These are phyloP conservation scores for Helenozyma baotianmanensis DNA, from an alignment of 805 yeast genomes.

Conservation along the genomic window DNA sequence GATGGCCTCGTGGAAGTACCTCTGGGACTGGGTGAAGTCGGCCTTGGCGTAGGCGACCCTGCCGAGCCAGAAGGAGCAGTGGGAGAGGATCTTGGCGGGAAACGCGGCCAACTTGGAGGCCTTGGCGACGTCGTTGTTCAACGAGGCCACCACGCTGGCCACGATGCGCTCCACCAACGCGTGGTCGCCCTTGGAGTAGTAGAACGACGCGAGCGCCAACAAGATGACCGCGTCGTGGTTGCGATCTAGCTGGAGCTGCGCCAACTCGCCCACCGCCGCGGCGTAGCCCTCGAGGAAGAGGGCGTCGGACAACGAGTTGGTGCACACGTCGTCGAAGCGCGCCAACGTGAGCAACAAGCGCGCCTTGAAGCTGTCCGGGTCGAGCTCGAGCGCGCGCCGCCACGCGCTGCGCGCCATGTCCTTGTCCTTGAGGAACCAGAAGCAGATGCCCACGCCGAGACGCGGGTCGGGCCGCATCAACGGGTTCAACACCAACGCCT, in stretches of 20 bases:
- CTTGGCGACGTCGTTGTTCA: conserved; percentile 15
- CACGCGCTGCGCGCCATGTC: conserved; percentile 77
- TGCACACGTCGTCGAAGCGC: conserved; percentile 59
- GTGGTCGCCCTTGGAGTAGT: conserved; percentile 63
- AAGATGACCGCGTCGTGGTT: conserved; percentile 58
- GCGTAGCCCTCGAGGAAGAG: conserved; percentile 60
- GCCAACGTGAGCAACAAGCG: conserved; percentile 63
- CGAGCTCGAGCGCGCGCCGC: conserved; percentile 70
- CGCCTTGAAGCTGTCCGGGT: conserved; percentile 57
- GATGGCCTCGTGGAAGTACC: conserved; percentile 66
- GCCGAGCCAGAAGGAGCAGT: conserved; percentile 71
- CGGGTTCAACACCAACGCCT: conserved; percentile 72
- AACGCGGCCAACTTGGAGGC: conserved; percentile 21
- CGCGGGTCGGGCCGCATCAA: conserved; percentile 84
- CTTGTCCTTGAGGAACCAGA: conserved; percentile 80
- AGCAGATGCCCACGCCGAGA: conserved; percentile 91
- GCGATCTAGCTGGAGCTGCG: conserved; percentile 33
- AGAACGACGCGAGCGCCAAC: conserved; percentile 63
- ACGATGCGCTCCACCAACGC: conserved; percentile 55
- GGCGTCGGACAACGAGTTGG: conserved; percentile 51
- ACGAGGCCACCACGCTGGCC: conserved; percentile 37
- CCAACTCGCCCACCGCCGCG: conserved; percentile 49
- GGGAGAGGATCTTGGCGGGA: conserved; percentile 31
- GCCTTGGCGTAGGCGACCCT: conserved; percentile 60
- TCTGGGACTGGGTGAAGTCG: conserved; percentile 68